Conservation (phyloP, 305 asterid species). For the Lippia alba region DNA sequence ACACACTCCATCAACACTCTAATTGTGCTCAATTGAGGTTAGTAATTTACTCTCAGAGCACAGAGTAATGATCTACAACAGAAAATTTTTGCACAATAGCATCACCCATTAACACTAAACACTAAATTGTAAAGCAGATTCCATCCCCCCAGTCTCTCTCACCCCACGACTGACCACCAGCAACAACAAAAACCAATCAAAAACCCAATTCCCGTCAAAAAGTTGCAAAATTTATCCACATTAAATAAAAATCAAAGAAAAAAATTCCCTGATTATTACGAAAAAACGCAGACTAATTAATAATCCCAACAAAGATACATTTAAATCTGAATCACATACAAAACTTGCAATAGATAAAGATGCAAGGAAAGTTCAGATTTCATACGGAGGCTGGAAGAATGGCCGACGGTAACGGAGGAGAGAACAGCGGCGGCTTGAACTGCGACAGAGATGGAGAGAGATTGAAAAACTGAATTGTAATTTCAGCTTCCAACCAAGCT, state of each 20-base stretch:
- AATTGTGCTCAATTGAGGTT: neutral
- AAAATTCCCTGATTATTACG: slow-evolving; percentile 17
- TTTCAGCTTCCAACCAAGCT: neutral
- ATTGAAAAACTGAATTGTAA: neutral
- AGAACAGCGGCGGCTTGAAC: slow-evolving; percentile 27
- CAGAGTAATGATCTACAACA: neutral
- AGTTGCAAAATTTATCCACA: too few species aligned
- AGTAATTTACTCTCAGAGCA: neutral
- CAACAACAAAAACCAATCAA: too few species aligned
- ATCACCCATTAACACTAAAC: too few species aligned
- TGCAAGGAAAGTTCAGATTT: neutral
- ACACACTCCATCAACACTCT: neutral
- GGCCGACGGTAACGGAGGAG: slow-evolving; percentile 15
- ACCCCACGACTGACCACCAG: too few species aligned
- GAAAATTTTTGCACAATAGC: too few species aligned
- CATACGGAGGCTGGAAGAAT: slow-evolving; percentile 10
- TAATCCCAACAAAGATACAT: neutral
- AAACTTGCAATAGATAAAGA: neutral
- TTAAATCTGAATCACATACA: neutral
- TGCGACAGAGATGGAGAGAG: neutral
- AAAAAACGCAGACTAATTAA: neutral
- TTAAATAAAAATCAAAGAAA: neutral
- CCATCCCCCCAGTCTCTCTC: too few species aligned
- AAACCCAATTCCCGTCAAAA: too few species aligned
- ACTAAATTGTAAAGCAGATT: too few species aligned